Conservation (phyloP, 352 stramenopile genomes). For the Phytophthora fragariae region DNA sequence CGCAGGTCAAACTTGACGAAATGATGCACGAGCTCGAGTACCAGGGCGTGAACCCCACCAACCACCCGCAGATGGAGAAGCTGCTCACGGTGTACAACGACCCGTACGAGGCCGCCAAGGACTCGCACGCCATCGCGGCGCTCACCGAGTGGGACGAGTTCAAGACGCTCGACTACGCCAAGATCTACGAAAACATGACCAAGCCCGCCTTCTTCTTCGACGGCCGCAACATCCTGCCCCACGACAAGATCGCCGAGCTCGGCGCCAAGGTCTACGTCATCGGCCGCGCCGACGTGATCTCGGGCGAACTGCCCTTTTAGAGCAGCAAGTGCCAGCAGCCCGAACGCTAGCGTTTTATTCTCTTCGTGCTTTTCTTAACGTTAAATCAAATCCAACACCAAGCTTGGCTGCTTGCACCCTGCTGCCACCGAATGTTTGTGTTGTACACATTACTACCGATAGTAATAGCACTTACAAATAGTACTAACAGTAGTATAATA, state of each 20-base stretch:
- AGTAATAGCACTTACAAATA: no score
- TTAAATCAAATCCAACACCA: slow-evolving; percentile 32
- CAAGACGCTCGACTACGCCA: slow-evolving; percentile 97
- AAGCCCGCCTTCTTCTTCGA: slow-evolving; percentile 99
- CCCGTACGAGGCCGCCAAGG: slow-evolving; percentile 93
- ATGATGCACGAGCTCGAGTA: slow-evolving; percentile 84
- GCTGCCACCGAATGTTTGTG: slow-evolving; percentile 19
- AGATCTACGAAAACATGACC: slow-evolving; percentile 96
- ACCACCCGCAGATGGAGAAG: slow-evolving; percentile 90
- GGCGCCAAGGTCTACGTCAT: slow-evolving; percentile 99
- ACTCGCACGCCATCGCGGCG: slow-evolving; percentile 93
- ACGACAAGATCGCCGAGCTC: slow-evolving; percentile 93
- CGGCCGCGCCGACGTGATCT: slow-evolving; percentile 84
- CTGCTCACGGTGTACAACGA: slow-evolving; percentile 79
- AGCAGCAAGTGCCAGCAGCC: neutral
- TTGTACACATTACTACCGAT: neutral
- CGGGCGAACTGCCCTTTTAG: slow-evolving; percentile 72
- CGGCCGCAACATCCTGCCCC: slow-evolving; percentile 97
- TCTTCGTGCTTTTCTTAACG: slow-evolving; percentile 35
- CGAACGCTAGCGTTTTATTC: slow-evolving; percentile 13
- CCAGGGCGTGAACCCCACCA: slow-evolving; percentile 92
- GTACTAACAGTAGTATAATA: no score
- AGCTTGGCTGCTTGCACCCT: neutral
- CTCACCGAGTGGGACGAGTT: slow-evolving; percentile 99
- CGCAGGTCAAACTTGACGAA: slow-evolving; percentile 97